Percentiles rank a stretch among this genome's conserved stretches.
These are phyloP conservation scores for Ceriops decandra DNA, from an alignment of 345 rosid species.

Conservation along the genomic window DNA sequence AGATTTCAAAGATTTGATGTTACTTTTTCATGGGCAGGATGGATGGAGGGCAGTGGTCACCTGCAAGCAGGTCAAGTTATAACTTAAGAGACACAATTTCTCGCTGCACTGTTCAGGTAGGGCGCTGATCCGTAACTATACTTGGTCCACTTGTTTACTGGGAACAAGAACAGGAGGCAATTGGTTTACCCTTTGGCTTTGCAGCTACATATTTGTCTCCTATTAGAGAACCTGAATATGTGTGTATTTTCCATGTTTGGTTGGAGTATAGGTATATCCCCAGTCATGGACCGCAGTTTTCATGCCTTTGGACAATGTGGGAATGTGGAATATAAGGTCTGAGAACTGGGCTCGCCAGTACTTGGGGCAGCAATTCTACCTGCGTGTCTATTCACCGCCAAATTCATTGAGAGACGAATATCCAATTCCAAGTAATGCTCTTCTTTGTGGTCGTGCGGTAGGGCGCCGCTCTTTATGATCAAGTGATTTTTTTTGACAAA, in stretches of 20 bases:
- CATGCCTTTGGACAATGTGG: slow-evolving; percentile 68
- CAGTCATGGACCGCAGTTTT: slow-evolving; percentile 67
- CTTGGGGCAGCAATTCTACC: slow-evolving; percentile 69
- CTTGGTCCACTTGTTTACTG: background rate
- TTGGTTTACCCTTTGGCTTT: too few species aligned
- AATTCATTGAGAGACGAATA: slow-evolving; percentile 67
- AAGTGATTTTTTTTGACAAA: slow-evolving; percentile 7
- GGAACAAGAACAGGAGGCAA: background rate
- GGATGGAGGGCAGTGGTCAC: slow-evolving; percentile 37
- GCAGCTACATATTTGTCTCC: background rate
- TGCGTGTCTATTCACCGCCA: slow-evolving; percentile 47
- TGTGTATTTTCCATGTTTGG: slow-evolving; percentile 1
- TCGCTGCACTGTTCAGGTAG: slow-evolving; percentile 35
- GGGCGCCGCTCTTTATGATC: slow-evolving; percentile 31
- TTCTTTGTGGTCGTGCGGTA: slow-evolving; percentile 53
- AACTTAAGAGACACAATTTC: slow-evolving; percentile 31
- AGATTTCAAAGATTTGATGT: background rate
- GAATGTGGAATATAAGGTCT: slow-evolving; percentile 77
- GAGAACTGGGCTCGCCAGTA: slow-evolving; percentile 68
- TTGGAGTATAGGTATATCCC: slow-evolving; percentile 54
- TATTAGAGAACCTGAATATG: background rate
- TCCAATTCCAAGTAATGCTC: slow-evolving; percentile 59
- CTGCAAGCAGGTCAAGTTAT: slow-evolving; percentile 23
- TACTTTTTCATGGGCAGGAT: slow-evolving; percentile 19
- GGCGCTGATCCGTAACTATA: background rate